These are phyloP conservation scores for Moniliophthora roreri DNA, from an alignment of 1,284 basidiomycete species.

Conservation along the genomic window DNA sequence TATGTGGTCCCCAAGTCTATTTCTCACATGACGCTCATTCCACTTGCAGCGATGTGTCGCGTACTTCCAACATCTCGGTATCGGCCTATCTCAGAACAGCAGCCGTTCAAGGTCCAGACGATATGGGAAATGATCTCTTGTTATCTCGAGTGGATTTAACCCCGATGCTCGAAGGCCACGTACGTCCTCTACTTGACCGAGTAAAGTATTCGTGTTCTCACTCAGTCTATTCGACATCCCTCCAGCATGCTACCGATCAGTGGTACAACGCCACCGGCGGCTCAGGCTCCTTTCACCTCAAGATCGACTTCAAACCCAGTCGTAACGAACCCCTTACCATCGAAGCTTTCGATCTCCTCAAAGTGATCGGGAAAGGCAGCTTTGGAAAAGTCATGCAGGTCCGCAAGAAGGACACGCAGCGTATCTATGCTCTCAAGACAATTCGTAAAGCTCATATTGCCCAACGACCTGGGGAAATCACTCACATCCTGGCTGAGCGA, in stretches of 20 bases:
- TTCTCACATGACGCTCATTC: conserved; percentile 2
- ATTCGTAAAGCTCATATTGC: conserved; percentile 99
- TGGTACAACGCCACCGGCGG: conserved; percentile 91
- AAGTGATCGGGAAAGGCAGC: conserved; percentile 97
- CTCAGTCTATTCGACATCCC: not conserved
- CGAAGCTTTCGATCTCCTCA: conserved; percentile 95
- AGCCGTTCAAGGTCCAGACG: conserved; percentile 65
- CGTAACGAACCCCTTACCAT: conserved; percentile 87
- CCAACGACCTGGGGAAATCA: conserved; percentile 94
- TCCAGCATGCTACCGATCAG: conserved; percentile 71
- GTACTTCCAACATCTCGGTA: conserved; percentile 87
- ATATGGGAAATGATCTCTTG: conserved; percentile 86
- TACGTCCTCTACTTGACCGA: conserved; percentile 33
- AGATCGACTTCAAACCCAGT: conserved; percentile 90
- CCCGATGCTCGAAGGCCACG: conserved; percentile 81
- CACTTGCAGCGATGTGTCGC: conserved; percentile 72
- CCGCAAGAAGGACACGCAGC: conserved; percentile 96
- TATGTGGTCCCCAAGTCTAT: conserved; percentile 38
- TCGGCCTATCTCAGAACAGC: conserved; percentile 86
- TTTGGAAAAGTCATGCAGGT: conserved; percentile 99
- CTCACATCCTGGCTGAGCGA: conserved; percentile 95
- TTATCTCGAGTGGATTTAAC: conserved; percentile 91
- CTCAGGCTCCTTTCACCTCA: conserved; percentile 91
- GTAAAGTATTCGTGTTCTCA: conserved; percentile 8
- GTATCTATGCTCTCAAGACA: conserved; percentile 98